phyloP scores from a whole-genome alignment of 1,139 yeast genomes.

The Candida tropicalis region DNA sequence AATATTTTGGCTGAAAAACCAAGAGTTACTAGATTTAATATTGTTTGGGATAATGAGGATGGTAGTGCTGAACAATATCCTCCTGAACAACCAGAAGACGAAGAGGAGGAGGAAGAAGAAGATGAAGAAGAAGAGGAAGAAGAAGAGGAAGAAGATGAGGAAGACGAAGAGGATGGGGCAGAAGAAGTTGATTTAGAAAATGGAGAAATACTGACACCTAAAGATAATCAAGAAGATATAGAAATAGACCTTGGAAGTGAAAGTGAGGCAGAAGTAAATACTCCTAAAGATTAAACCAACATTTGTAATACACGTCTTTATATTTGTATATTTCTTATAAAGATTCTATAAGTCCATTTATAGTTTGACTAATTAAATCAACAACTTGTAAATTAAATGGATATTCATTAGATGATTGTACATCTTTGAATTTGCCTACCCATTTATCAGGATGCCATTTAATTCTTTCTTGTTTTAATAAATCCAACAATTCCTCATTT shows the following conservation, averaged over 20 bases:
- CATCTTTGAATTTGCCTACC: constrained; percentile 27
- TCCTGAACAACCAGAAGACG: constrained; percentile 50
- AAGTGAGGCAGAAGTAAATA: constrained; percentile 43
- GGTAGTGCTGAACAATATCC: constrained; percentile 73
- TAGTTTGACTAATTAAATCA: constrained; percentile 32
- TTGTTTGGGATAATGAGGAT: constrained; percentile 85
- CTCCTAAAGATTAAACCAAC: constrained; percentile 17
- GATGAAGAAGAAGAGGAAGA: constrained; percentile 62
- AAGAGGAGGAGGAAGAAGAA: constrained; percentile 56
- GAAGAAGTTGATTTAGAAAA: constrained; percentile 41
- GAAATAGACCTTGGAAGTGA: constrained; percentile 34
- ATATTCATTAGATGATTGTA: constrained; percentile 4
- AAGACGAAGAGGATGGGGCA: constrained; percentile 49
- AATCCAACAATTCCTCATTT: constrained; percentile 21
- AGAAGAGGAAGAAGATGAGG: constrained; percentile 57
- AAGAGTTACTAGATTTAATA: constrained; percentile 92
- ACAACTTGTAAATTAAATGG: constrained; percentile 28
- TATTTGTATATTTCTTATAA: background rate
- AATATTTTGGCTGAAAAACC: constrained; percentile 97
- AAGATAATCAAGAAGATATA: constrained; percentile 30
- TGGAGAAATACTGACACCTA: constrained; percentile 31
- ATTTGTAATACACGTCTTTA: constrained; percentile 2
- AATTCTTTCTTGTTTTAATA: constrained; percentile 53
- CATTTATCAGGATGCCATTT: constrained; percentile 75
- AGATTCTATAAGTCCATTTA: constrained; percentile 29